Base-by-base conservation (phyloP, 352 stramenopile species). In the Albugo laibachii region DNA sequence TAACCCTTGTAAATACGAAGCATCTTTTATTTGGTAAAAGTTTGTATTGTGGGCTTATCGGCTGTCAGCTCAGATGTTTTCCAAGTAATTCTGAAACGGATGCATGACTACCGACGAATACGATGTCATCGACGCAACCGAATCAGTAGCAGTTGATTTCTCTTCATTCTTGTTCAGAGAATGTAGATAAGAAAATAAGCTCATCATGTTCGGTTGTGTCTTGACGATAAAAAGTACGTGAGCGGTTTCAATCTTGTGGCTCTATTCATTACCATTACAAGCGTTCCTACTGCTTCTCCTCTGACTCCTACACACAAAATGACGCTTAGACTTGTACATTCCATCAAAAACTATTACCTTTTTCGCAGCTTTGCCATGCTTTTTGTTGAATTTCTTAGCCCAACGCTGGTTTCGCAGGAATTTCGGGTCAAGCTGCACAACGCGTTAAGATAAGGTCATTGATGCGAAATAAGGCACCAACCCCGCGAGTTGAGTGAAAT, bases 381-480 rank as follows among this genome's bases (percentile, higher is more conserved):
- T 88, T 64, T 88, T 89, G 77, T 97, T 96, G 69, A 89, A 96
- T 76, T 97, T 97, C 81, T 97, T 97, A 58, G 87, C 89, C 78
- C 93, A 97, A 68, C 94, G 93, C 63, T 97, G 92, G 74, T 98
- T 98, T 55, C 91, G 75, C 56, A 98, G 66, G 69, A 98, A 98
- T 69, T 98, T 98, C 47, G 92, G 92, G 76, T 98, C 92, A 59
- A 97, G 88, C 67, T 91, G 50, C n/a, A 16, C 4, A 19, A 49
- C 11, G 5, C 21, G 15, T 41, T 34, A 0, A 52, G 41, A n/a
- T 15, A 20, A 1, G 8, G 1, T 12, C 8, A 53, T 34, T 0
- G 37, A 41, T 35, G 41, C 14, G 43, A n/a, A 2, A 34, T 35
- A 1, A 16, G 37, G 42, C 11, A 85, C 77, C 53, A 82, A 94